phyloP scores from a whole-genome alignment of 345 rosid species.

The Linum tenue region DNA sequence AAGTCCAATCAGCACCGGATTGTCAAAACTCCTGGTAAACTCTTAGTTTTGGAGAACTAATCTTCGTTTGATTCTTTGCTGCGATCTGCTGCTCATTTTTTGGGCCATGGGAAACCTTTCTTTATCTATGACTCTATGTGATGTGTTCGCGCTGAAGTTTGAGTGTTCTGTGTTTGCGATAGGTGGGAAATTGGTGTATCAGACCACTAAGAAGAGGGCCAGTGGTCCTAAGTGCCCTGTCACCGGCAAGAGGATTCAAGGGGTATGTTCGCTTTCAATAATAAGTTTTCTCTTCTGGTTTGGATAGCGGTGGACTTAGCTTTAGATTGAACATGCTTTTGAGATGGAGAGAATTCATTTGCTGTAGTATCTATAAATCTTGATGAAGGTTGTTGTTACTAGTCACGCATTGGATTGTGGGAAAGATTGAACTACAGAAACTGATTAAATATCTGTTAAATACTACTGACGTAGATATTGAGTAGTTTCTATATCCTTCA shows the following conservation, averaged over 20 bases:
- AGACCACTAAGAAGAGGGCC: constrained; percentile 5
- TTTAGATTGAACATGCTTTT: neutral
- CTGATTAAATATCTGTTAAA: too few species aligned
- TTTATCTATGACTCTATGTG: neutral
- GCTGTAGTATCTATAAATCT: too few species aligned
- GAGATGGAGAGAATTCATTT: neutral
- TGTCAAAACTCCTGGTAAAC: constrained; percentile 4
- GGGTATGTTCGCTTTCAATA: neutral
- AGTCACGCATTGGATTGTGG: neutral
- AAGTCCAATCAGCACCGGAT: constrained; percentile 2
- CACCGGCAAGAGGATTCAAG: constrained; percentile 6
- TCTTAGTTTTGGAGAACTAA: neutral
- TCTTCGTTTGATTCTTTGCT: neutral
- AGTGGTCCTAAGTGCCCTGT: constrained; percentile 6
- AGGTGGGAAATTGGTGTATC: constrained; percentile 3
- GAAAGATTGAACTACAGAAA: neutral
- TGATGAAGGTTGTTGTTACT: neutral
- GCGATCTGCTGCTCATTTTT: neutral
- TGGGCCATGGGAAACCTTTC: neutral
- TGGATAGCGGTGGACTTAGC: neutral
- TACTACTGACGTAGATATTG: too few species aligned
- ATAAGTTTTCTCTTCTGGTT: neutral
- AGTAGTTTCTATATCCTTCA: too few species aligned
- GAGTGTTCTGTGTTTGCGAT: neutral
- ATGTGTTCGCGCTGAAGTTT: neutral